phyloP scores from a whole-genome alignment of 768 basidiomycete species.

The Dioszegia hungarica region DNA sequence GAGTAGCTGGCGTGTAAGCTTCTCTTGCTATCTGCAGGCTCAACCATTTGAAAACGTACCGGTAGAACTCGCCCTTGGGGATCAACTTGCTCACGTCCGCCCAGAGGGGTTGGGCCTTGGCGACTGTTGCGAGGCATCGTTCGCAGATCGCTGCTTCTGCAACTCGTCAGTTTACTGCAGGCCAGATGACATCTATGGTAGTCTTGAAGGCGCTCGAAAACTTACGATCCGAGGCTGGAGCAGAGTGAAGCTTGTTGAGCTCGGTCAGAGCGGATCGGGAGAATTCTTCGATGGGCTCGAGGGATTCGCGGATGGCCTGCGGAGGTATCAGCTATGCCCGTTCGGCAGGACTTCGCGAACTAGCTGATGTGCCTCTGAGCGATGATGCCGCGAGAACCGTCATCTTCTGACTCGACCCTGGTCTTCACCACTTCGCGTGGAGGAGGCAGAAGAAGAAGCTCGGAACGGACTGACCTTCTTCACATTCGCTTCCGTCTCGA shows the following conservation, averaged over 20 bases:
- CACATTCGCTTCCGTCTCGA: slow-evolving; percentile 37
- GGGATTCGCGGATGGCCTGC: slow-evolving; percentile 29
- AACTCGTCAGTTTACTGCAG: background rate
- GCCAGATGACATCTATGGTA: too few relatives aligned
- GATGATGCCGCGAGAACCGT: too few relatives aligned
- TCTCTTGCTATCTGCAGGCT: too few relatives aligned
- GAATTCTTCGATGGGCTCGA: slow-evolving; percentile 42
- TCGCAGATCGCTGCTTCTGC: slow-evolving; percentile 29
- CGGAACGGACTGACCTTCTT: slow-evolving; percentile 32
- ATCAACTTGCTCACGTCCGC: slow-evolving; percentile 38
- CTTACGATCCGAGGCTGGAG: slow-evolving; percentile 27
- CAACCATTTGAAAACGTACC: slow-evolving; percentile 29
- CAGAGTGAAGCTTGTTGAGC: slow-evolving; percentile 34
- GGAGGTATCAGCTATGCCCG: background rate
- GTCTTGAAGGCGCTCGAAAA: too few relatives aligned
- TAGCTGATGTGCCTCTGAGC: too few relatives aligned
- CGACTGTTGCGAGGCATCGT: slow-evolving; percentile 19
- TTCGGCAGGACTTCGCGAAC: too few relatives aligned
- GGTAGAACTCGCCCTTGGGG: slow-evolving; percentile 47
- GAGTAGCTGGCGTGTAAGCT: slow-evolving; percentile 14
- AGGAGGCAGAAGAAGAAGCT: too few relatives aligned
- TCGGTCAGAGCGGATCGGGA: slow-evolving; percentile 24
- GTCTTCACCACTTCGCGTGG: too few relatives aligned
- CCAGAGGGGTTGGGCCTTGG: slow-evolving; percentile 24
- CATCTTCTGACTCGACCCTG: too few relatives aligned